Base-by-base conservation (phyloP, 192 early-diverging fungal genomes). In the Borealophlyctis nickersoniae region DNA sequence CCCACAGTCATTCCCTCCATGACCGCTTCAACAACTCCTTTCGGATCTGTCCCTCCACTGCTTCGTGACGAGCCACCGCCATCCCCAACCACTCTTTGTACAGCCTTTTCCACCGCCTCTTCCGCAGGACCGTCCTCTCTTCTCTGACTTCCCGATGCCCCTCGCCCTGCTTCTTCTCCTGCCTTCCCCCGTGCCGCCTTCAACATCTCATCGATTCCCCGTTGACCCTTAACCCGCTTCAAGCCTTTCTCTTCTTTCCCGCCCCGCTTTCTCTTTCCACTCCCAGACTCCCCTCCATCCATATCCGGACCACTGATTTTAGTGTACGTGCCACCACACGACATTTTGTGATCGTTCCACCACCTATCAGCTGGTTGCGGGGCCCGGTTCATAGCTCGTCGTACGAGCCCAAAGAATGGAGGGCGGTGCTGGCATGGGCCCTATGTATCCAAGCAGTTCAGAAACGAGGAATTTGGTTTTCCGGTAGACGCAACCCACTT, bases 341-440 rank as follows among this genome's bases (percentile, higher is more conserved):
- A 69, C 29, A 9, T 7, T 58, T 87, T 77, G 54, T 89, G 87
- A n/a, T 79, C 68, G 2, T 53, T 62, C 61, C 65, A 89, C 87
- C 87, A 89, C 9, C 61, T 27, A 66, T 89, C 87, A 14, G 87
- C 87, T n/a, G 73, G 69, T 36, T 89, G 87, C 1, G 87, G 87
- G 13, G 79, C 70, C 53, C 87, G 76, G 66, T 89, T 89, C 83
- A 88, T 87, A 2, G 80, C 72, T 30, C 87, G 77, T 24, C 69
- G 67, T 1, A 87, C 82, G 34, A 73, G 56, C 2, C 86, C 87
- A 57, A 75, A 87, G 61, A 76, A 88, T 4, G 87, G 87, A 1
- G 82, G 71, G 13, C 63, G 57, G 36, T 73, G 14, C 54, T 75
- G 73, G 45, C 87, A 88, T 13, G 76, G 73, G 3, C 87, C 85